Conservation (phyloP, 768 basidiomycete genomes). For the Dacryopinax spathularia region DNA sequence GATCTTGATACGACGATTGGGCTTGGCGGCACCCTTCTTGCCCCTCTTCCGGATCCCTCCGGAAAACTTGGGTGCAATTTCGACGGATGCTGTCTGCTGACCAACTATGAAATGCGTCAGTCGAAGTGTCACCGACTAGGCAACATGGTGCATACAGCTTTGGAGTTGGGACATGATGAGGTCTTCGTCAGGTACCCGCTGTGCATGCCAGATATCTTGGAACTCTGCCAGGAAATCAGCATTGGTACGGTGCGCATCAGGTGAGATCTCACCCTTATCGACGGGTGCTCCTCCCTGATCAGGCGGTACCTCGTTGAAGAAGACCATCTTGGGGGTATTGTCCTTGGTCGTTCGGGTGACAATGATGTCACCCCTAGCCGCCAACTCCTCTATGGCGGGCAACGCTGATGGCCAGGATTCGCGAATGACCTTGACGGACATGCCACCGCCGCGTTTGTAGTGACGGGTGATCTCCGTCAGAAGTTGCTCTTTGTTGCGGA, state of each 20-base stretch:
- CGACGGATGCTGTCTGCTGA: constrained; percentile 60
- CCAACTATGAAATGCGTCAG: constrained; percentile 39
- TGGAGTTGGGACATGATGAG: constrained; percentile 66
- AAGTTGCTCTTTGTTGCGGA: constrained; percentile 70
- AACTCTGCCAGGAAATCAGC: constrained; percentile 44
- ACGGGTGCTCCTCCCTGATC: constrained; percentile 57
- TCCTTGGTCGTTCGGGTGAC: constrained; percentile 79
- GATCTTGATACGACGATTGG: constrained; percentile 57
- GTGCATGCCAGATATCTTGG: constrained; percentile 68
- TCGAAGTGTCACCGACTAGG: neutral
- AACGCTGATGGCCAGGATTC: constrained; percentile 87
- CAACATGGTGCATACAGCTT: constrained; percentile 36
- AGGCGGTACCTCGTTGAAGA: constrained; percentile 80
- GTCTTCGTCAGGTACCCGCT: constrained; percentile 74
- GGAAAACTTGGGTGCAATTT: constrained; percentile 40
- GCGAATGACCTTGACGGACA: constrained; percentile 69
- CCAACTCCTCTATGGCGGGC: constrained; percentile 72
- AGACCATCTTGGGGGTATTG: constrained; percentile 68
- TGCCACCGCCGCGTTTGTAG: constrained; percentile 69
- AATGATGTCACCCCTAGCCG: constrained; percentile 73
- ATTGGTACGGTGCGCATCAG: neutral
- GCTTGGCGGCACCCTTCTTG: constrained; percentile 55
- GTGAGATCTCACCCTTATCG: constrained; percentile 51
- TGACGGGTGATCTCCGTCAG: constrained; percentile 76
- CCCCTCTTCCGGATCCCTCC: constrained; percentile 61